Base-by-base conservation (phyloP, 2,329 filamentous ascomycete species). In the Cladobotryum mycophilum region DNA sequence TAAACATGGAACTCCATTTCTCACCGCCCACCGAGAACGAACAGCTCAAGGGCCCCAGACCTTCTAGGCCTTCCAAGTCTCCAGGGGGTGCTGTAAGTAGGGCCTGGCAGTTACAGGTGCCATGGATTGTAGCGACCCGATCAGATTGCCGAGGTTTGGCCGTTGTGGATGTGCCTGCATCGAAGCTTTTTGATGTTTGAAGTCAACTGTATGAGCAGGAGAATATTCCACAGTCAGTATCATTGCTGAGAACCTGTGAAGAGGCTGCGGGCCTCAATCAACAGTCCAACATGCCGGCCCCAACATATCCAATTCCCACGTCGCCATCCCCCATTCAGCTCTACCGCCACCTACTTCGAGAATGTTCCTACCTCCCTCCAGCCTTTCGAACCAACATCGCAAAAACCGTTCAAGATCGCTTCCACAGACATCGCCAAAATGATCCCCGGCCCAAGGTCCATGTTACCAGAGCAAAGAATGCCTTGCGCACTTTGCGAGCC, bases 341-440 rank as follows among this genome's bases (percentile, higher is more conserved):
- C 43, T 85, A 82, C 63, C 75, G 82, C 50, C 73, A 79, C 52
- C 67, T 85, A 18, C 76, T 85, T 35, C 79, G 82, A 53, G 80
- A 84, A 67, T 69, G 73, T 37, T 75, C 77, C 25, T 85, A 85
- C 60, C 75, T 85, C 2, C 80, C 80, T 1, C 70, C 70, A 2
- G 64, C 75, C 37, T 77, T 76, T 52, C 74, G 73, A 37, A 62
- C 67, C 2, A 73, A 69, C 48, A 65, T 79, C 48, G 61, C 67
- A 42, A 57, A 66, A 6, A 68, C 68, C 34, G 75, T 83, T 42
- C 66, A 67, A 46, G 53, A 57, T 7, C 70, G 72, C 34, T 84
- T 81, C 58, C 71, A 70, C n/a, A 63, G 64, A 3, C 65, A 73
- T 54, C 62, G 56, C 4, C 22, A 58, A 12, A 57, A 70, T 52